Base-by-base conservation (phyloP, 2,329 filamentous ascomycete species). In the Hypoxylon sp. region DNA sequence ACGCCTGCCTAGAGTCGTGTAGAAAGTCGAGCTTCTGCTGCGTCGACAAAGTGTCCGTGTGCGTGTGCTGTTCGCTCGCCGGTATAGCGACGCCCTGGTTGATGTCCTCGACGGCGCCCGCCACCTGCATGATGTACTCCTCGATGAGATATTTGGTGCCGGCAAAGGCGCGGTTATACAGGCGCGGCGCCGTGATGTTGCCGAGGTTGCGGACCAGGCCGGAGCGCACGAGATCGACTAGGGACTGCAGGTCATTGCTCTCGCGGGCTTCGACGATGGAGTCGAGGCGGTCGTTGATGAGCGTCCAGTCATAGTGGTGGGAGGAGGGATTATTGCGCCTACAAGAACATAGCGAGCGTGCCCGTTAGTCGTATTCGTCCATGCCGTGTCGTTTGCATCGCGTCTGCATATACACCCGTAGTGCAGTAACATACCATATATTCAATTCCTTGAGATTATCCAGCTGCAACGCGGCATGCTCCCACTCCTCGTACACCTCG, bases 91-190 rank as follows among this genome's bases (percentile, higher is more conserved):
- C 56, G n/a, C 61, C 58, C 21, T 73, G 77, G 23, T 87, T 88
- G 31, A 97, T 88, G 69, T 93, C 88, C 59, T 90, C 85, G 50
- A 97, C 86, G 1, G 91, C 89, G 56, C 89, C 84, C n/a, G 89
- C 89, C 29, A 96, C 88, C 70, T 94, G 88, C 0, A 88, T 87
- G 60, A 96, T 88, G 70, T 97, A 97, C 73, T 96, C 90, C 70
- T 97, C 92, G 60, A 97, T 96, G 43, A 97, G 78, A 49, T 90
- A 84, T 73, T 97, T 97, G 1, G 93, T 97, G 13, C 93, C 93
- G 1, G 90, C 89, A 71, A 95, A 95, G 10, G 91, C 89, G 55
- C 88, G 84, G 68, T 93, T 93, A 77, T 92, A 97, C 1, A 97
- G 80, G 62, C 87, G 87, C 2, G 91, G 86, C 1, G 88, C 85